These are phyloP conservation scores for Mucor piriformis DNA, from an alignment of 371 early-diverging fungal species.

Conservation along the genomic window DNA sequence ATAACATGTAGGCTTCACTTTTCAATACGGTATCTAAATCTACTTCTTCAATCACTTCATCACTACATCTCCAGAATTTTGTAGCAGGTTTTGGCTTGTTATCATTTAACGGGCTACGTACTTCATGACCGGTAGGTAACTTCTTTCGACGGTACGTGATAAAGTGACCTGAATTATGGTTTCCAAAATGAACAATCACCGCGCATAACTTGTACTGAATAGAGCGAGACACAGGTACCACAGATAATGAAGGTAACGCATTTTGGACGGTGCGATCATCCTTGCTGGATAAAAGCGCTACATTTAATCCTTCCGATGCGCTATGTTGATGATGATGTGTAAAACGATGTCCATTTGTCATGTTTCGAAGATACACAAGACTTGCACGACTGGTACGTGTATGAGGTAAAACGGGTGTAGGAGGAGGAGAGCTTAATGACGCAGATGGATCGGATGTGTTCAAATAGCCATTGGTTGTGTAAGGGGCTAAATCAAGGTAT, in stretches of 20 bases:
- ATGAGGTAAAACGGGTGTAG: slow-evolving; percentile 28
- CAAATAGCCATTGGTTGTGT: slow-evolving; percentile 60
- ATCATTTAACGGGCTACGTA: slow-evolving; percentile 37
- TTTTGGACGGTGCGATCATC: slow-evolving; percentile 40
- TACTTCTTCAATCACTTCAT: slow-evolving; percentile 83
- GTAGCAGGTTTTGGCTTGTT: slow-evolving; percentile 47
- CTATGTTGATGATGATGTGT: slow-evolving; percentile 27
- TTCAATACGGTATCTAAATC: slow-evolving; percentile 68
- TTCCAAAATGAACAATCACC: slow-evolving; percentile 86
- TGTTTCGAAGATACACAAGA: slow-evolving; percentile 51
- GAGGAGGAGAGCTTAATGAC: slow-evolving; percentile 40
- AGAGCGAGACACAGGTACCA: slow-evolving; percentile 33
- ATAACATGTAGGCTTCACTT: slow-evolving; percentile 85
- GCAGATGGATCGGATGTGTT: slow-evolving; percentile 47
- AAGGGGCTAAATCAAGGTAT: slow-evolving; percentile 66
- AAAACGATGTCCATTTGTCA: slow-evolving; percentile 48
- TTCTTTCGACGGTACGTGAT: slow-evolving; percentile 83
- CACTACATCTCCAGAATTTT: slow-evolving; percentile 81
- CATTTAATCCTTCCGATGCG: slow-evolving; percentile 34
- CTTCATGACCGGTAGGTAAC: slow-evolving; percentile 52
- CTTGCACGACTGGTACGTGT: slow-evolving; percentile 44
- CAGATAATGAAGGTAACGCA: slow-evolving; percentile 41
- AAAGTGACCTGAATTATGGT: slow-evolving; percentile 92
- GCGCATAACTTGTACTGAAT: slow-evolving; percentile 72
- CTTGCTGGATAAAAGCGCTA: slow-evolving; percentile 31